phyloP scores from a whole-genome alignment of 139 green algal species.

The Tetraselmis striata region DNA sequence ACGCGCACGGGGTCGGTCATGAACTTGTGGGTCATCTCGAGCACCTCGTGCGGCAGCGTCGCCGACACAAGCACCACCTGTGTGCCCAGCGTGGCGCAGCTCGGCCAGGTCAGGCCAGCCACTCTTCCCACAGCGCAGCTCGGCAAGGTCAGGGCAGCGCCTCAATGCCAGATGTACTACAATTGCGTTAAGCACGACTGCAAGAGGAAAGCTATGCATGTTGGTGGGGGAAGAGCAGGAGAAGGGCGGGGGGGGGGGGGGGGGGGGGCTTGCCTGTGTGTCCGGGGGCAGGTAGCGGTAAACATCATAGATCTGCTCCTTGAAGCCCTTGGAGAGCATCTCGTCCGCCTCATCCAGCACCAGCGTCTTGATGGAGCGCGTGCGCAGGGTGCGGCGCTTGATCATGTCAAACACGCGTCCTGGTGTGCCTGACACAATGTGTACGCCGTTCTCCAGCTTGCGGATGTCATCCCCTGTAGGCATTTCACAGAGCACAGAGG shows the following conservation, averaged over 20 bases:
- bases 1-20: slow-evolving; percentile 98
- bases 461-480: slow-evolving; percentile 89
- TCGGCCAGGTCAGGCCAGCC: neutral
- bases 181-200: too few species aligned
- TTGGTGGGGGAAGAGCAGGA: too few species aligned
- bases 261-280: too few species aligned
- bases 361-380: slow-evolving; percentile 54
- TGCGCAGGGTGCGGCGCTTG: slow-evolving; percentile 70
- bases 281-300: slow-evolving; percentile 57
- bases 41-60: slow-evolving; percentile 90
- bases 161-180: too few species aligned
- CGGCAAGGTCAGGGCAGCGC: too few species aligned
- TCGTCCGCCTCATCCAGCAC: slow-evolving; percentile 95
- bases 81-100: slow-evolving; percentile 75
- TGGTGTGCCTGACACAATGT: slow-evolving; percentile 92
- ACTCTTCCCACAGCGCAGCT: too few species aligned
- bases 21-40: slow-evolving; percentile 98
- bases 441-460: slow-evolving; percentile 85
- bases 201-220: too few species aligned
- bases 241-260: too few species aligned
- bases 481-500: too few species aligned
- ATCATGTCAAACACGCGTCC: slow-evolving; percentile 99
- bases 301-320: slow-evolving; percentile 99
- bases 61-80: slow-evolving; percentile 92
- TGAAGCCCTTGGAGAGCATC: slow-evolving; percentile 98